A percentile compares a stretch with the other conserved stretches of the same genome.
phyloP scores from a whole-genome alignment of 1,284 basidiomycete genomes.

The Pseudozyma sp. region DNA sequence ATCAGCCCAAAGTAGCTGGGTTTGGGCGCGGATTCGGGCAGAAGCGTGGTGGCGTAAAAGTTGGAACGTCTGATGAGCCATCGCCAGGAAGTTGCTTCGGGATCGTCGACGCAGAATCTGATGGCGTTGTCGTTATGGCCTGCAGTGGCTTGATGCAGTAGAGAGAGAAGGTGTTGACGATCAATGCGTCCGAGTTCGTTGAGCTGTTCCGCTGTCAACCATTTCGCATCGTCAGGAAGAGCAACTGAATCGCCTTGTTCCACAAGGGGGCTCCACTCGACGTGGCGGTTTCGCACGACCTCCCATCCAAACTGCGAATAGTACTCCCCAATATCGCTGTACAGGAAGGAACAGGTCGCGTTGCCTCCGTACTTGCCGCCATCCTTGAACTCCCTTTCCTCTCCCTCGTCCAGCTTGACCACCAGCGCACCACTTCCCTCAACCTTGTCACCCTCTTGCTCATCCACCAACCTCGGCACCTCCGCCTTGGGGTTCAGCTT shows the following conservation, averaged over 20 bases:
- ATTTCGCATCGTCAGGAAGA: constrained; percentile 13
- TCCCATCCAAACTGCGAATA: constrained; percentile 72
- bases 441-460: neutral
- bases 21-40: constrained; percentile 23
- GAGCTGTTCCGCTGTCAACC: constrained; percentile 26
- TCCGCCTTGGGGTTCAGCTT: constrained; percentile 65
- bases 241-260: neutral
- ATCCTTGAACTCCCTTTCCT: constrained; percentile 15
- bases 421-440: constrained; percentile 7
- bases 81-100: constrained; percentile 42
- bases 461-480: constrained; percentile 3
- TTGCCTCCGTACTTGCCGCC: constrained; percentile 68
- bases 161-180: constrained; percentile 26
- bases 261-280: constrained; percentile 35
- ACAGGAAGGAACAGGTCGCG: constrained; percentile 74
- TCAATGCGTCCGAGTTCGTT: constrained; percentile 24
- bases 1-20: constrained; percentile 22
- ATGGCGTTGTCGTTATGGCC: neutral
- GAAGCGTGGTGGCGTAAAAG: constrained; percentile 34
- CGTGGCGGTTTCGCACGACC: constrained; percentile 31
- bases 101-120: constrained; percentile 41
- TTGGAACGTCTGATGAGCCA: constrained; percentile 43
- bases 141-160: constrained; percentile 4
- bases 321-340: constrained; percentile 77
- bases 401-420: constrained; percentile 2